Evolutionary conservation across 768 basidiomycete species (phyloP), one percentile per base, ranked within the genome.

Genomic region (Tulasnella sp.): DNA sequence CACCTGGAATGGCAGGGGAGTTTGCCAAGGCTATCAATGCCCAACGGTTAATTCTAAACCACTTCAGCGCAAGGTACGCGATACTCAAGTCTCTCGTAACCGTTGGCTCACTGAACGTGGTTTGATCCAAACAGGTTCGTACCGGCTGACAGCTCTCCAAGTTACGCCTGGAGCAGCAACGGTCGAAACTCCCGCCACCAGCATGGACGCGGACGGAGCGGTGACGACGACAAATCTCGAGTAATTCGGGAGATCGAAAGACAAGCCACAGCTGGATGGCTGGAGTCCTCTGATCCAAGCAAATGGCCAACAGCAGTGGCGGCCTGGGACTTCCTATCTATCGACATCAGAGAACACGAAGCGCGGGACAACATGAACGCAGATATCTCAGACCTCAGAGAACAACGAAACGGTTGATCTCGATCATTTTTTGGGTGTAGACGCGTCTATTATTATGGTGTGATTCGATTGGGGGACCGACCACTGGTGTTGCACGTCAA

Each of bases 1-100:
- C 91, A 0, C 91, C 94, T 4, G 86, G 85, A 44, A 92, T 92
- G 89, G 95, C 93, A 1, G 94, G 94, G 10, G 84, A 82, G 20
- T 94, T 95, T 82, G 93, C 94, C 6, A 89, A 86, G 77, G 82
- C 80, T 2, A 86, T 92, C 73, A 86, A 87, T 0, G 92, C 93
- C 29, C 83, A 88, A 82, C 85, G 86, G 69, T 84, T 95, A 9
- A 88, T 92, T 29, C 82, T 96, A 71, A 95, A 96, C 82, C 94
- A 95, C 82, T 90, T 95, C 42, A 90, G 92, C 79, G 85, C 86
- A 75, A 87, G 91, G 92, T 93, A 79, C 79, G 87, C 83, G 29
- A 20, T 55, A 13, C 18, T n/a, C 23, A 32, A 70, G 29, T 18
- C 26, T 16, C 51, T 20, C 32, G 16, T 42, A 70, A 61, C 16